A percentile compares a stretch with the other conserved stretches of the same genome.
Evolutionary conservation across 2,329 filamentous ascomycete genomes (phyloP).

Genomic region (Phaeosphaeriaceae sp.): DNA sequence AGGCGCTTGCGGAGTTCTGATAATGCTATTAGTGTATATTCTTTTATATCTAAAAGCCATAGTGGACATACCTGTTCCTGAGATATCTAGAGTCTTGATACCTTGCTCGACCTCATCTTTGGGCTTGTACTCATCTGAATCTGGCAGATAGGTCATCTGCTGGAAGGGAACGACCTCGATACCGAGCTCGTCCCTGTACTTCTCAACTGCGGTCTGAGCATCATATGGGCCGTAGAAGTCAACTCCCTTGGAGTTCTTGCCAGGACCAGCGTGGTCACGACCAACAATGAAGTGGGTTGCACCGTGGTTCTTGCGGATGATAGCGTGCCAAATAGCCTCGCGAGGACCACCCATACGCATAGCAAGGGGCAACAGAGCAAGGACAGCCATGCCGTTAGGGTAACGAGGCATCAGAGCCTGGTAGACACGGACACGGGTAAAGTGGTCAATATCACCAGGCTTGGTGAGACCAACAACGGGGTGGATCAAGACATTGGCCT

Average conservation of each 20-base stretch:
- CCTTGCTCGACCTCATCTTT: constrained; percentile 87
- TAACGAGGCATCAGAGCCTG: constrained; percentile 95
- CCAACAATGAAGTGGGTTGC: constrained; percentile 99
- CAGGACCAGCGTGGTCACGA: constrained; percentile 95
- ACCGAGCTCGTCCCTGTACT: constrained; percentile 94
- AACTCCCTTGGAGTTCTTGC: constrained; percentile 95
- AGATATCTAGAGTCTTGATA: constrained; percentile 70
- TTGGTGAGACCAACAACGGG: constrained; percentile 98
- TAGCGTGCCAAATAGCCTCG: constrained; percentile 99
- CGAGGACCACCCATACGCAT: constrained; percentile 99
- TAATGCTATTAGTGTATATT: constrained; percentile 57
- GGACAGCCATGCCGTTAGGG: constrained; percentile 98
- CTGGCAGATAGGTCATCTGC: constrained; percentile 98
- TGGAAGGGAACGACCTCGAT: constrained; percentile 99
- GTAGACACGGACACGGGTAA: constrained; percentile 98
- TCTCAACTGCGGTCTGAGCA: constrained; percentile 93
- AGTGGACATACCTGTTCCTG: constrained; percentile 53
- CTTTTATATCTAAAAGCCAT: too few species aligned
- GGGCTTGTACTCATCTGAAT: constrained; percentile 94
- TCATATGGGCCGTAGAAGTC: constrained; percentile 99
- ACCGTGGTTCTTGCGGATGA: constrained; percentile 99
- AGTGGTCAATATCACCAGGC: constrained; percentile 99
- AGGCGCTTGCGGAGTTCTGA: constrained; percentile 87
- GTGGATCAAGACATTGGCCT: constrained; percentile 99
- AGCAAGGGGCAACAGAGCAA: constrained; percentile 91